Percentiles rank a stretch among this genome's conserved stretches.
Evolutionary conservation across 306 rosid species (phyloP).

Genomic region (Inga leiocalycina): DNA sequence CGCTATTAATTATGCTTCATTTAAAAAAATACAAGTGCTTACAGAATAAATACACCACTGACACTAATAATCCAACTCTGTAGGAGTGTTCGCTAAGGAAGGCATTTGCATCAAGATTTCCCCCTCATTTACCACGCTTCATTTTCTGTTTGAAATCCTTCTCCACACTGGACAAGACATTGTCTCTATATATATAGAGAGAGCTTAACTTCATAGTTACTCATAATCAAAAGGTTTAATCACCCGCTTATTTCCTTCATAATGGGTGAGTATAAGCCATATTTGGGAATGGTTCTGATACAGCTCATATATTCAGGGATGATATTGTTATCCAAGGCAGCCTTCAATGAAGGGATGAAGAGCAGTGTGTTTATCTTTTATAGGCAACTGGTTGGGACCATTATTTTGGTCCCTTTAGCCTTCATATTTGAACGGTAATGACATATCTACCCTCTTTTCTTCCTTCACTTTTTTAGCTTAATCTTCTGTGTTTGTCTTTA

Average conservation of each 20-base stretch:
- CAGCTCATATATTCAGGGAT: slow-evolving; percentile 57
- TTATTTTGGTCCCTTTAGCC: slow-evolving; percentile 51
- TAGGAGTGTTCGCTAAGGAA: background rate
- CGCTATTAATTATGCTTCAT: slow-evolving; percentile 34
- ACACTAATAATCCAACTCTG: background rate
- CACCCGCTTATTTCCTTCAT: background rate
- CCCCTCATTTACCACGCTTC: background rate
- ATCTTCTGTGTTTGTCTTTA: background rate
- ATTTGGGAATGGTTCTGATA: slow-evolving; percentile 45
- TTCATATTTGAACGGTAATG: slow-evolving; percentile 49
- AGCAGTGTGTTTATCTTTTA: slow-evolving; percentile 50
- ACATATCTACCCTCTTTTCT: background rate
- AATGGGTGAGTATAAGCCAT: slow-evolving; percentile 58
- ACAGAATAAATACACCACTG: slow-evolving; percentile 43
- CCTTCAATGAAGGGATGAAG: slow-evolving; percentile 53
- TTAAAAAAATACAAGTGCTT: slow-evolving; percentile 37
- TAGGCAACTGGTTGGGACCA: slow-evolving; percentile 49
- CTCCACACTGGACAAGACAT: slow-evolving; percentile 12
- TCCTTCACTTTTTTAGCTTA: background rate
- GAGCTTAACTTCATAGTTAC: slow-evolving; percentile 5
- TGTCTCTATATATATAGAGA: background rate
- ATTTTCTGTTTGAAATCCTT: slow-evolving; percentile 1
- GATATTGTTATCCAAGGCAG: slow-evolving; percentile 60
- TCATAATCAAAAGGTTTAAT: slow-evolving; percentile 14
- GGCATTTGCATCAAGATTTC: slow-evolving; percentile 15